A percentile compares a stretch with the other conserved stretches of the same genome.
phyloP scores from a whole-genome alignment of 208 protist genomes.

The Leishmania aethiopica region DNA sequence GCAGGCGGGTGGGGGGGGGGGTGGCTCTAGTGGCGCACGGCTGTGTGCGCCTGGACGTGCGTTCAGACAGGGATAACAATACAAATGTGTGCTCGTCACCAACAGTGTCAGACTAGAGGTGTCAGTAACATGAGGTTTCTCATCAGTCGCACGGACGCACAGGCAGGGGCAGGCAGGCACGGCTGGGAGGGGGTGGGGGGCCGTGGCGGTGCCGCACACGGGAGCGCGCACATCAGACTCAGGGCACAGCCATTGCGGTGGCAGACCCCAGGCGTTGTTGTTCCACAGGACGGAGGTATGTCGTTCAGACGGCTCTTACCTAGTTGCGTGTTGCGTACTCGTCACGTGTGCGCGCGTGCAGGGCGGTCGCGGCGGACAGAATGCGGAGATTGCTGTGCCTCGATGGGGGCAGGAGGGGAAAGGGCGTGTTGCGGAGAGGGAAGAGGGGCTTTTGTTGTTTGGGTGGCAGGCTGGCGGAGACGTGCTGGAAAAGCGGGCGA shows the following conservation, averaged over 20 bases:
- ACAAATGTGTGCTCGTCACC: conserved; percentile 42
- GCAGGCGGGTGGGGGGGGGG: not conserved
- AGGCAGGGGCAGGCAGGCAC: not conserved
- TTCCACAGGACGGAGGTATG: conserved; percentile 30
- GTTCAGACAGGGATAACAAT: conserved; percentile 51
- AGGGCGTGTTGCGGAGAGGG: not conserved
- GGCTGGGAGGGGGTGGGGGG: not conserved
- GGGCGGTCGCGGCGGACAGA: not conserved
- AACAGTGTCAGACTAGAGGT: conserved; percentile 42
- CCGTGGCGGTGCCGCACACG: not conserved
- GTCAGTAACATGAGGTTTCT: conserved; percentile 27
- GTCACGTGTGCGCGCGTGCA: conserved; percentile 22
- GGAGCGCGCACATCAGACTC: conserved; percentile 9
- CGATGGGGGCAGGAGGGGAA: not conserved
- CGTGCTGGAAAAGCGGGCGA: not conserved
- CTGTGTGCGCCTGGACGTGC: not conserved
- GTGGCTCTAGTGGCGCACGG: not conserved
- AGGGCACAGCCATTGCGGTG: conserved; percentile 29
- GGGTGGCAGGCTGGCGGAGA: not conserved
- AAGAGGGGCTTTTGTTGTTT: no score
- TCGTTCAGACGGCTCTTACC: conserved; percentile 43
- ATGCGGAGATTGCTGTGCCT: not conserved
- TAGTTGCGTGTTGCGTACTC: conserved; percentile 23
- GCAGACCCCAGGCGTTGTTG: conserved; percentile 20
- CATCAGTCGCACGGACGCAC: conserved; percentile 19